Evolutionary conservation across 768 basidiomycete species (phyloP), one percentile per base, ranked within the genome.

Genomic region (Cystofilobasidium bisporidii): DNA sequence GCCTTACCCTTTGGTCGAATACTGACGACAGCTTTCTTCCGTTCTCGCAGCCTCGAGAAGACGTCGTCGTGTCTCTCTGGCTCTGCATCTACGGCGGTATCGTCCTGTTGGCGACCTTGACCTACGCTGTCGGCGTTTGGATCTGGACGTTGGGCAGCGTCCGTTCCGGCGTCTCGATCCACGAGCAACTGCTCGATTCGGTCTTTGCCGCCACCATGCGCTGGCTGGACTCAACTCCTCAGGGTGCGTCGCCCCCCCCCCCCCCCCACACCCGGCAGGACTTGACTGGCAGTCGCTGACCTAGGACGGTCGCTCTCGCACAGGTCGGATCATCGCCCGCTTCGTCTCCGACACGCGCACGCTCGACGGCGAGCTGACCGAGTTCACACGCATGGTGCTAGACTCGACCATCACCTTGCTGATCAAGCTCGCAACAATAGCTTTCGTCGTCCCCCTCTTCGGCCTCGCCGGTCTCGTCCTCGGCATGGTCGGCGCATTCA

Each of bases 271-370:
- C n/a, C n/a, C n/a, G n/a, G n/a, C n/a, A n/a, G 6, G 36, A 36
- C 36, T 12, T 36, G 36, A 36, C 36, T 6, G 6, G 36, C 36
- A 5, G 36, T 36, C 36, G 5, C 36, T 36, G 6, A 12, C 36
- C 36, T 36, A n/a, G n/a, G n/a, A n/a, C n/a, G n/a, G n/a, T n/a
- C n/a, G n/a, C n/a, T n/a, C n/a, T 36, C 36, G 5, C 12, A 36
- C 12, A 79, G 0, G 82, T 24, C 82, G 86, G 4, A 82, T 88
- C 60, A 83, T 87, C 50, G 78, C 85, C 36, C 81, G 86, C 60
- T 83, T 83, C 73, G 86, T 85, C 1, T 82, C 62, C 1, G 68
- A 69, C 22, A 64, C 53, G 24, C 43, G 68, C 26, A 50, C 56
- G 3, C 58, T 69, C 11, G 68, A 69, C 36, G 68, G 68, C 40